Percentiles rank a stretch among this genome's conserved stretches.
Evolutionary conservation across 129 eudicot species (phyloP).

Genomic region (Mikania micrantha): DNA sequence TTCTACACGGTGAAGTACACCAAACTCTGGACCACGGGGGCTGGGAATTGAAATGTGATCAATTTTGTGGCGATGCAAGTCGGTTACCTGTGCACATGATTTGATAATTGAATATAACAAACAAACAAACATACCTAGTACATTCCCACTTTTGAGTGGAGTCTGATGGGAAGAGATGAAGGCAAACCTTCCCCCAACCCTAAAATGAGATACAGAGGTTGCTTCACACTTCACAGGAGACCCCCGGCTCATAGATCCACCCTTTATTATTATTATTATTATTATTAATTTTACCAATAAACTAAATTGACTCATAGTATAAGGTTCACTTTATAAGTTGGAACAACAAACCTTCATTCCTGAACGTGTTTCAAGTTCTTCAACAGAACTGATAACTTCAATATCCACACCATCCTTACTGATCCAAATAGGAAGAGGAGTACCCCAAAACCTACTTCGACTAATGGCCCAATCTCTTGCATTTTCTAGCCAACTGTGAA

Average conservation of each 20-base stretch:
- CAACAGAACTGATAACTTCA: slow-evolving; percentile 62
- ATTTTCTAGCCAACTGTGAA: slow-evolving; percentile 51
- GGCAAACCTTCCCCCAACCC: no score
- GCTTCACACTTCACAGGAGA: no score
- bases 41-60: slow-evolving; percentile 86
- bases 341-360: slow-evolving; percentile 46
- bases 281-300: no score
- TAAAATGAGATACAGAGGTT: no score
- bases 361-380: slow-evolving; percentile 64
- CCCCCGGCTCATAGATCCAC: no score
- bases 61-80: slow-evolving; percentile 86
- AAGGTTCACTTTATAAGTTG: neutral
- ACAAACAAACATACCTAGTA: no score
- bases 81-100: slow-evolving; percentile 49
- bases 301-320: neutral
- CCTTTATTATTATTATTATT: no score
- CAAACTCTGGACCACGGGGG: slow-evolving; percentile 58
- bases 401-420: slow-evolving; percentile 80
- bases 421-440: slow-evolving; percentile 87
- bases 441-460: slow-evolving; percentile 90
- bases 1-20: slow-evolving; percentile 83
- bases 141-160: no score
- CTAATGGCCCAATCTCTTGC: slow-evolving; percentile 84
- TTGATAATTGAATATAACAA: neutral
- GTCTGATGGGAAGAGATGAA: no score